phyloP scores from a whole-genome alignment of 108 stramenopile genomes.

The Discostella pseudostelligera region DNA sequence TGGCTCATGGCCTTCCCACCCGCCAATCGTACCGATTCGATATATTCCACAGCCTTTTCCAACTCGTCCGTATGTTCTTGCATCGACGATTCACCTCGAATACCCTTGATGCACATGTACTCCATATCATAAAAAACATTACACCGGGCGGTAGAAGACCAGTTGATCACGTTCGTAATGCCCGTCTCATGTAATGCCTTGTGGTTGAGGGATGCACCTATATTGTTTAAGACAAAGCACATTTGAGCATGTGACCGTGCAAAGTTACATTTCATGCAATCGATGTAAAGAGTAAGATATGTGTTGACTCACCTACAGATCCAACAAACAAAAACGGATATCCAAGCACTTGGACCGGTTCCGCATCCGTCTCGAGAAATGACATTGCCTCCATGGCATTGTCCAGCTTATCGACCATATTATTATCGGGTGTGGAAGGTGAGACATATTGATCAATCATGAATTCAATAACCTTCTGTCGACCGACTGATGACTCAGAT shows the following conservation, averaged over 20 bases:
- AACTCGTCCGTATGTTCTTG: neutral
- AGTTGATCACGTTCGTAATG: slow-evolving; percentile 35
- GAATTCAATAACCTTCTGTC: neutral
- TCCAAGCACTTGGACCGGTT: slow-evolving; percentile 21
- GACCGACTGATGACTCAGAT: neutral
- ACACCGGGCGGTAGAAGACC: slow-evolving; percentile 18
- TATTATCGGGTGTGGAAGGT: neutral
- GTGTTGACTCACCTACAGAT: slow-evolving; percentile 12
- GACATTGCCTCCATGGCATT: slow-evolving; percentile 23
- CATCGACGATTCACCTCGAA: neutral
- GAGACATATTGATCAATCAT: slow-evolving; percentile 2
- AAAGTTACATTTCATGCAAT: too few relatives aligned
- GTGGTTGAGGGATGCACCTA: slow-evolving; percentile 26
- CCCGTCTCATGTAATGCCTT: slow-evolving; percentile 1
- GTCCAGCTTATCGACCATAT: neutral
- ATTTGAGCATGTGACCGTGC: neutral
- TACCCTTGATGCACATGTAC: slow-evolving; percentile 24
- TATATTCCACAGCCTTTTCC: slow-evolving; percentile 24
- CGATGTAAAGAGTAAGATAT: neutral
- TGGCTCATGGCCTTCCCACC: slow-evolving; percentile 29
- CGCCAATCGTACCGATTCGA: slow-evolving; percentile 15
- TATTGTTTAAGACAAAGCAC: neutral
- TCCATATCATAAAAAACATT: slow-evolving; percentile 19
- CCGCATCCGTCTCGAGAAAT: slow-evolving; percentile 9
- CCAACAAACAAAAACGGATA: slow-evolving; percentile 32